phyloP scores from a whole-genome alignment of 768 basidiomycete species.

The Leccinum barrowsii region DNA sequence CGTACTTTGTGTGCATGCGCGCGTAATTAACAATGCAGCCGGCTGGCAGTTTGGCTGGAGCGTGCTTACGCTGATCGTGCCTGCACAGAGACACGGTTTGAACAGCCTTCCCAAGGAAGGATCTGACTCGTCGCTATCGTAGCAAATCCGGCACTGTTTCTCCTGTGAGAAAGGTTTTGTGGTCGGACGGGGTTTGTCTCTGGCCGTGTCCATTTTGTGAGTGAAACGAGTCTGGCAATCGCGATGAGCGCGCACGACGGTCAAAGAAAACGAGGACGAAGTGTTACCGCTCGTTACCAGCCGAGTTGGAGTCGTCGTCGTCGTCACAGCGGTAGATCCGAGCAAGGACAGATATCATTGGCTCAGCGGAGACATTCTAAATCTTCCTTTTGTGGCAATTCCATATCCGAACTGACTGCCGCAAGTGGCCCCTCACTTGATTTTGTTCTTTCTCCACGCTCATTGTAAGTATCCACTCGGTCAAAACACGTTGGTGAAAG shows the following conservation, averaged over 20 bases:
- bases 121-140: conserved; percentile 63
- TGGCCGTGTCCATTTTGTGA: conserved; percentile 15
- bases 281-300: conserved; percentile 3
- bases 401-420: neutral
- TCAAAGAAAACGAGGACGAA: neutral
- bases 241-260: neutral
- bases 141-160: conserved; percentile 82
- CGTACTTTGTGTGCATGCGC: conserved; percentile 46
- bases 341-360: conserved; percentile 8
- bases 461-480: conserved; percentile 1
- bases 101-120: conserved; percentile 69
- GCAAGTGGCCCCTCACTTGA: neutral
- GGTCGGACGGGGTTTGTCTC: conserved; percentile 5
- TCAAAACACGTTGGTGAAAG: conserved; percentile 3
- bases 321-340: conserved; percentile 10
- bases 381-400: neutral
- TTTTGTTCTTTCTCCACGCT: neutral
- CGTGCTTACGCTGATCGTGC: conserved; percentile 62
- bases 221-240: neutral
- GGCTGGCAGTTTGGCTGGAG: neutral
- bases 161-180: conserved; percentile 32
- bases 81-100: conserved; percentile 65
- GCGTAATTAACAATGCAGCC: conserved; percentile 20
- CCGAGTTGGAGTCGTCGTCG: neutral
- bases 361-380: neutral